Percentiles rank a stretch among this genome's conserved stretches.
phyloP scores from a whole-genome alignment of 129 eudicot species.

The Tagetes erecta region DNA sequence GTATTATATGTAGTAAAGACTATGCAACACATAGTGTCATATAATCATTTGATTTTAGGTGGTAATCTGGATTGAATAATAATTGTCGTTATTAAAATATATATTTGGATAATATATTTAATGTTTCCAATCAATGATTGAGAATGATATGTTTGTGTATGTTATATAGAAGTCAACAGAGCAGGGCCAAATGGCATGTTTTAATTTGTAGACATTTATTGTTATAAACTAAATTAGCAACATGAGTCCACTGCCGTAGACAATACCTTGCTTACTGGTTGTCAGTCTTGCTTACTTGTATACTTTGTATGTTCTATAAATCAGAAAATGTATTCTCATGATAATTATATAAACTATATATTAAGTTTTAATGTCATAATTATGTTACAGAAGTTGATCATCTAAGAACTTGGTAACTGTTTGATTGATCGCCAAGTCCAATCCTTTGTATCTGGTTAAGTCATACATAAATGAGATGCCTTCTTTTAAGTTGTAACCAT shows the following conservation, averaged over 20 bases:
- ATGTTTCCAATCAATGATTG: neutral
- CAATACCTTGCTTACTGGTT: neutral
- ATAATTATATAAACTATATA: neutral
- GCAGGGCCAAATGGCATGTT: neutral
- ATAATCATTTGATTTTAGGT: neutral
- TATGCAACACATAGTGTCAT: neutral
- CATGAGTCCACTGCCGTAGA: neutral
- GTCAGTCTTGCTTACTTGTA: slow-evolving; percentile 1
- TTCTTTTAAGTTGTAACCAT: neutral
- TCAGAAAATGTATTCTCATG: neutral
- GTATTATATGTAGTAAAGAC: slow-evolving; percentile 2
- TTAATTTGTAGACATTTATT: neutral
- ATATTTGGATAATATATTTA: neutral
- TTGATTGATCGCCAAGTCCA: neutral
- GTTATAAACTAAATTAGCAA: neutral
- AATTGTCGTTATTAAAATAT: neutral
- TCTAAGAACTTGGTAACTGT: neutral
- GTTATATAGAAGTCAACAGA: neutral
- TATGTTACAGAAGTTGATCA: neutral
- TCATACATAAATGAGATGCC: neutral
- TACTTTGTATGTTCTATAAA: neutral
- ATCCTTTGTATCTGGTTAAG: neutral
- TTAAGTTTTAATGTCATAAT: neutral
- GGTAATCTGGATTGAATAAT: neutral
- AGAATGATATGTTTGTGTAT: neutral